These are phyloP conservation scores for Aspergillus terreus DNA, from an alignment of 2,329 filamentous ascomycete species.

Conservation along the genomic window DNA sequence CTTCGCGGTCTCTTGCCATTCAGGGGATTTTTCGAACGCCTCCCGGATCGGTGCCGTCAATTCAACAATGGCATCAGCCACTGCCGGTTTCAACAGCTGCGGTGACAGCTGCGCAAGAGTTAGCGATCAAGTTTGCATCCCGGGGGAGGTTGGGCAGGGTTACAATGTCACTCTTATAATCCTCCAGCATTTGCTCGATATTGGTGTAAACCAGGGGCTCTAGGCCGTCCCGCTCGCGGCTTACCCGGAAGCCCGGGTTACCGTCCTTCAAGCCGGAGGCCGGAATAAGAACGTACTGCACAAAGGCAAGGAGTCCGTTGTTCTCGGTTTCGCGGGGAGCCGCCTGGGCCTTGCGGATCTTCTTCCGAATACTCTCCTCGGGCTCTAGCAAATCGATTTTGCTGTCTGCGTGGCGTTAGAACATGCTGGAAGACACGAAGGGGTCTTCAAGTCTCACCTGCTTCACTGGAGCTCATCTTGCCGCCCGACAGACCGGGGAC, in stretches of 20 bases:
- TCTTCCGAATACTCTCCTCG: conserved; percentile 70
- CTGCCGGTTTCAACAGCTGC: conserved; percentile 81
- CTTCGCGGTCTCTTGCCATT: conserved; percentile 74
- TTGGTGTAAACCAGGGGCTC: conserved; percentile 77
- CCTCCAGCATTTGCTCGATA: conserved; percentile 70
- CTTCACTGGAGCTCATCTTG: conserved; percentile 80
- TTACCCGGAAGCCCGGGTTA: conserved; percentile 63
- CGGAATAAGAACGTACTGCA: conserved; percentile 82
- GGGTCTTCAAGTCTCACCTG: conserved; percentile 17
- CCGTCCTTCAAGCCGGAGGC: conserved; percentile 46
- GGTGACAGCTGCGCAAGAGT: conserved; percentile 63
- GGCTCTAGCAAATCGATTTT: conserved; percentile 83
- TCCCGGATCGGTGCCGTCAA: conserved; percentile 75
- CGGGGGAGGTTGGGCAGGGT: conserved; percentile 26
- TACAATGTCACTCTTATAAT: conserved; percentile 76
- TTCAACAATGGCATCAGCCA: conserved; percentile 67
- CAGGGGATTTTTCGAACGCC: conserved; percentile 65
- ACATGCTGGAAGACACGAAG: background rate
- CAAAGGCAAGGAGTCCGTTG: conserved; percentile 82
- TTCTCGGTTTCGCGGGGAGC: conserved; percentile 72
- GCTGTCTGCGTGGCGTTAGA: conserved; percentile 37
- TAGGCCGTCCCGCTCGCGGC: conserved; percentile 55
- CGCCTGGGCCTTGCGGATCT: conserved; percentile 80
- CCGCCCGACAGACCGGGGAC: conserved; percentile 77
- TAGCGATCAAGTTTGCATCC: background rate